These are phyloP conservation scores for Entrophospora sp. DNA, from an alignment of 192 early-diverging fungal species.

Conservation along the genomic window DNA sequence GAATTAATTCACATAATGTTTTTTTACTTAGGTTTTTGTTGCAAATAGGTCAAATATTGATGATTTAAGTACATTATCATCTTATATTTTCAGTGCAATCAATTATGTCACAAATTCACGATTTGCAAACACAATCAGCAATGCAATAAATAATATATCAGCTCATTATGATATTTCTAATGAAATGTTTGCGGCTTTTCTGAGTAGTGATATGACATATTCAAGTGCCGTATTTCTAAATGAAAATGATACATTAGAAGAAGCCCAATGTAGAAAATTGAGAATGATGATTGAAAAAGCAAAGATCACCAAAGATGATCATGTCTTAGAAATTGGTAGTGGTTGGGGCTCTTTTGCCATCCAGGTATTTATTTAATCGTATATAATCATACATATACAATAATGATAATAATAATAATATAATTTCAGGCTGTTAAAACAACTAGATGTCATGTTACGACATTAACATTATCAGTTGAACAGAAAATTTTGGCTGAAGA, in stretches of 20 bases:
- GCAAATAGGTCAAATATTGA: slow-evolving; percentile 45
- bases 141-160: slow-evolving; percentile 50
- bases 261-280: slow-evolving; percentile 56
- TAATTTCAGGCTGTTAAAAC: slow-evolving; percentile 36
- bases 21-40: slow-evolving; percentile 33
- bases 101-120: slow-evolving; percentile 45
- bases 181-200: slow-evolving; percentile 62
- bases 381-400: background rate
- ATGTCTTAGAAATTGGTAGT: slow-evolving; percentile 63
- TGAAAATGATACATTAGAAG: slow-evolving; percentile 48
- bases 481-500: slow-evolving; percentile 57
- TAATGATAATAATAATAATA: no score
- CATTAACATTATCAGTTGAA: slow-evolving; percentile 56
- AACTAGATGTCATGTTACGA: slow-evolving; percentile 50
- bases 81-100: slow-evolving; percentile 41
- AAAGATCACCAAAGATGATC: slow-evolving; percentile 38
- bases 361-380: slow-evolving; percentile 22
- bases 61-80: slow-evolving; percentile 38
- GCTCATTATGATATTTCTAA: slow-evolving; percentile 73
- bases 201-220: slow-evolving; percentile 64
- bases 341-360: slow-evolving; percentile 69
- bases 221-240: slow-evolving; percentile 59
- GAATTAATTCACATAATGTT: background rate
- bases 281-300: slow-evolving; percentile 50
- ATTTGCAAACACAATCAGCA: slow-evolving; percentile 57